These are phyloP conservation scores for Colletotrichum chlorophyti DNA, from an alignment of 2,329 filamentous ascomycete species.

Conservation along the genomic window DNA sequence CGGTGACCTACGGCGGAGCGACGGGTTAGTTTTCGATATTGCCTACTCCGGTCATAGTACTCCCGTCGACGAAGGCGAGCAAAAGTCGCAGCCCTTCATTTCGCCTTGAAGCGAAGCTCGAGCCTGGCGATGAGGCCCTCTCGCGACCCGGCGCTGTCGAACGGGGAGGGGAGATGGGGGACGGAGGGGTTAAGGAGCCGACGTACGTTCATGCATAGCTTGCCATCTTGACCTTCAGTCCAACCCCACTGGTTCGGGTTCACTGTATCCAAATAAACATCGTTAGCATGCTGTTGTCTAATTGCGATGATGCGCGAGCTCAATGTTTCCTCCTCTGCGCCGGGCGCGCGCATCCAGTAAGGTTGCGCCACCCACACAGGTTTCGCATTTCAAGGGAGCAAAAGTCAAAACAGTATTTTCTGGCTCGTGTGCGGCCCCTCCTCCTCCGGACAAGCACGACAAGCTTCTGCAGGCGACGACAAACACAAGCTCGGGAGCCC, in stretches of 20 bases:
- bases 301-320: background rate
- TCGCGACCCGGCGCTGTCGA: constrained; percentile 1
- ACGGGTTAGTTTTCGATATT: background rate
- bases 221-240: constrained; percentile 42
- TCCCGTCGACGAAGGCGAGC: background rate
- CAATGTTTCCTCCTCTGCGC: background rate
- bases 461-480: background rate
- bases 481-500: constrained; percentile 18
- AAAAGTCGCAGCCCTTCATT: background rate
- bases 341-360: background rate
- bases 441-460: constrained; percentile 2
- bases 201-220: constrained; percentile 61
- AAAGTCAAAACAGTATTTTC: constrained; percentile 11
- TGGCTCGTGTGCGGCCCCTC: too few relatives aligned
- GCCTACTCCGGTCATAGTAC: background rate
- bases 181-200: constrained; percentile 2
- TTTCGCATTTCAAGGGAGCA: constrained; percentile 25
- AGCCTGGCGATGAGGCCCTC: constrained; percentile 2
- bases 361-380: background rate
- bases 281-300: constrained; percentile 8
- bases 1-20: constrained; percentile 46
- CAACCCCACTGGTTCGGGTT: constrained; percentile 65
- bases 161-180: background rate
- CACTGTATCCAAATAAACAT: constrained; percentile 42
- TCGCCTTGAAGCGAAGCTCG: background rate